Evolutionary conservation across 2,329 filamentous ascomycete genomes (phyloP), one percentile per base, ranked within the genome.

Genomic region (Thielaviopsis ethacetica): DNA sequence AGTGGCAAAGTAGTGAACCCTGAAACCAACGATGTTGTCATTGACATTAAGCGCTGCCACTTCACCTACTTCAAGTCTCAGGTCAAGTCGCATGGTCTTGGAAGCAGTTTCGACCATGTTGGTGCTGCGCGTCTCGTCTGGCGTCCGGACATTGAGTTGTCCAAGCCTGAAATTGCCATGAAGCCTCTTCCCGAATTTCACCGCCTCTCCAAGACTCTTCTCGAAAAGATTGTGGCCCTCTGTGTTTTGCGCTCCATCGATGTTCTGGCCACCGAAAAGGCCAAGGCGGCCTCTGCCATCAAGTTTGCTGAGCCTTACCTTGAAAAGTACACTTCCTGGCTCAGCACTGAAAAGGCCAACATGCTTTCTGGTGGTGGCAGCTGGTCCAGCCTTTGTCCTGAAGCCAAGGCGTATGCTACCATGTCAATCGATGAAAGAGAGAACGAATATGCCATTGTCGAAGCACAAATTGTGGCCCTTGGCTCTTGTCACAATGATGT

Each of bases 281-380:
- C 52, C 17, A 54, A 54, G 52, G 10, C 52, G n/a, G 24, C 52
- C 17, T 1, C 52, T 15, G 52, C 27, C 26, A 54, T 34, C 17
- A 54, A 30, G 52, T 54, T 54, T 38, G 52, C 52, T 26, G 52
- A 54, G 52, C 52, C 52, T 2, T 54, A 54, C 19, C 52, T 54
- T 4, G 52, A 54, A 30, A 54, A 30, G 21, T 54, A 54, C 24
- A 21, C 17, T 30, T 21, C 10, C 9, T 54, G 52, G 52, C 52
- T 54, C 3, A 34, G 15, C 17, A 34, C 27, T 30, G 52, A 54
- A 21, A 54, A 54, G 22, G 52, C 26, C 26, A 54, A 54, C 17
- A 54, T 54, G 52, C 13, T 54, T 34, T 54, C 52, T 38, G 52
- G 52, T 13, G 26, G 13, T n/a, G 52, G 52, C 3, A 54, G 52